phyloP scores from a whole-genome alignment of 192 early-diverging fungal genomes.

The Phycomyces blakesleeanus region DNA sequence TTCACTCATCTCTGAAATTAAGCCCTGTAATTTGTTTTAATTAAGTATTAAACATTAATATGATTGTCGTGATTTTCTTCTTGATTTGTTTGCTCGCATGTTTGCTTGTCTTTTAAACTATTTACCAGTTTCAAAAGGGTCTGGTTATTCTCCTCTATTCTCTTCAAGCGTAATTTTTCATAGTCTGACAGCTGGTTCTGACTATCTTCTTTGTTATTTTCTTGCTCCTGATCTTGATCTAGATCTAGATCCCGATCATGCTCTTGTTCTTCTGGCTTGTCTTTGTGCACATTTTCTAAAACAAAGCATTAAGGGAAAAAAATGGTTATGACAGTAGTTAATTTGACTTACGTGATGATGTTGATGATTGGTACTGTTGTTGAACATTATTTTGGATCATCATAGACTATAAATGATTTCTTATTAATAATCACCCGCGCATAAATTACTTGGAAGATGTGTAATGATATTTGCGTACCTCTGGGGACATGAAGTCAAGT shows the following conservation, averaged over 20 bases:
- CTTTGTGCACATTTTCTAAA: neutral
- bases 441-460: constrained; percentile 1
- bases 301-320: too few relatives aligned
- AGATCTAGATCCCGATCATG: too few relatives aligned
- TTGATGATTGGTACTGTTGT: neutral
- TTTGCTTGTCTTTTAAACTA: too few relatives aligned
- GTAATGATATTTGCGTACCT: constrained; percentile 16
- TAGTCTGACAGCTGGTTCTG: constrained; percentile 52
- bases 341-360: neutral
- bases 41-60: constrained; percentile 7
- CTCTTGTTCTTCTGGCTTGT: constrained; percentile 2
- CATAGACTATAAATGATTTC: neutral
- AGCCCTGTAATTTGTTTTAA: constrained; percentile 40
- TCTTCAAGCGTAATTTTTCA: constrained; percentile 49
- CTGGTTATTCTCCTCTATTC: constrained; percentile 60
- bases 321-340: neutral
- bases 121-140: constrained; percentile 55
- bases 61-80: too few relatives aligned
- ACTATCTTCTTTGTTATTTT: constrained; percentile 36
- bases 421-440: neutral
- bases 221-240: too few relatives aligned
- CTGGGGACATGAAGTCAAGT: constrained; percentile 41
- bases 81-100: too few relatives aligned
- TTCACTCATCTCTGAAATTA: constrained; percentile 80
- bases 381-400: neutral